Evolutionary conservation across 306 rosid genomes (phyloP).

Genomic region (Fagus crenata): DNA sequence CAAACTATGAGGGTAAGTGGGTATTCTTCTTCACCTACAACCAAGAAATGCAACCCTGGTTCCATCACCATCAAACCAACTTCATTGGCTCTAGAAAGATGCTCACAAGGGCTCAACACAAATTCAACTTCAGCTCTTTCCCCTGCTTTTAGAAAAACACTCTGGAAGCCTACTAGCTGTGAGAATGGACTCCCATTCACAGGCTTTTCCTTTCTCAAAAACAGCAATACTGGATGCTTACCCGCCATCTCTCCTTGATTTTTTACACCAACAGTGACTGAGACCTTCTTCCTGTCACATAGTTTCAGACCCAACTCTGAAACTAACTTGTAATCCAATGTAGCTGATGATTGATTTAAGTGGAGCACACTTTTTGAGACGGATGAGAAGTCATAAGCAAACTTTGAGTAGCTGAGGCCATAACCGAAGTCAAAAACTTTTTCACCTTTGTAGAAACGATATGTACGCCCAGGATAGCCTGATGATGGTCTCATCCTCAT

Average conservation of each 20-base stretch:
- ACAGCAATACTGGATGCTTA: constrained; percentile 73
- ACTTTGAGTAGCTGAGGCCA: constrained; percentile 87
- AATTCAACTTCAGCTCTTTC: constrained; percentile 55
- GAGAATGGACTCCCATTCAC: constrained; percentile 53
- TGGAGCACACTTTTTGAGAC: constrained; percentile 46
- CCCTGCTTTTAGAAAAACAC: constrained; percentile 59
- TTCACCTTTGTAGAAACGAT: constrained; percentile 75
- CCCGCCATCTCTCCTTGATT: constrained; percentile 76
- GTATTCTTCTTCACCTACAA: constrained; percentile 68
- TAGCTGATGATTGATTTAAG: constrained; percentile 54
- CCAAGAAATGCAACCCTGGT: constrained; percentile 69
- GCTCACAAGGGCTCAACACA: constrained; percentile 74
- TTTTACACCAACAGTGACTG: constrained; percentile 50
- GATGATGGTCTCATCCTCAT: constrained; percentile 87
- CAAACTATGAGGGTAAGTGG: constrained; percentile 59
- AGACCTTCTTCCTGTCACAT: constrained; percentile 52
- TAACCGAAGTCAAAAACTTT: constrained; percentile 75
- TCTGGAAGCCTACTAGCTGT: constrained; percentile 68
- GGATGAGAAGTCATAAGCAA: constrained; percentile 55
- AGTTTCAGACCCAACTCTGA: constrained; percentile 50
- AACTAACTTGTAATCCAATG: constrained; percentile 51
- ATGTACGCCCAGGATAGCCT: constrained; percentile 81
- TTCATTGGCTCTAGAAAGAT: constrained; percentile 68
- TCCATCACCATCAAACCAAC: constrained; percentile 68
- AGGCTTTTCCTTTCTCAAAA: constrained; percentile 37